Evolutionary conservation across 768 basidiomycete genomes (phyloP).

Genomic region (Termitomyces sp.): DNA sequence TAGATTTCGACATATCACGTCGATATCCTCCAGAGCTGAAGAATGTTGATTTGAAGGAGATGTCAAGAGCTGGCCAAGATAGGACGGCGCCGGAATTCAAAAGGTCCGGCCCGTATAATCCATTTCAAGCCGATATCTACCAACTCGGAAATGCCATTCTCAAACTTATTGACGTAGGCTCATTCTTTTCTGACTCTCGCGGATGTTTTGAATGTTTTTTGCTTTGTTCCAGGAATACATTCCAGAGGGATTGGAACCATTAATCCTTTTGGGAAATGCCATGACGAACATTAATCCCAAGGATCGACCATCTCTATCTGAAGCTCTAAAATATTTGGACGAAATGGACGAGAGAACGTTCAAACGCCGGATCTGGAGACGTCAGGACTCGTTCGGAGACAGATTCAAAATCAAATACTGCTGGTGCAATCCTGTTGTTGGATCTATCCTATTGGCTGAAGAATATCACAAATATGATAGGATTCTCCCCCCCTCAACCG

Average conservation of each 20-base stretch:
- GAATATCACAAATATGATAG: too few relatives aligned
- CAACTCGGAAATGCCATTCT: background rate
- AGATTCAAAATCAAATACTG: background rate
- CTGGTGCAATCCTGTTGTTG: background rate
- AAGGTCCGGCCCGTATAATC: background rate
- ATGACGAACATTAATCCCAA: background rate
- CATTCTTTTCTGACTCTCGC: background rate
- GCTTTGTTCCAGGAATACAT: background rate
- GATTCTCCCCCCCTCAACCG: too few relatives aligned
- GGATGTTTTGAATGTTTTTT: background rate
- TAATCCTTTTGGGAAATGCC: background rate
- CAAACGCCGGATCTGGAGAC: background rate
- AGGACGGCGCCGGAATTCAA: background rate
- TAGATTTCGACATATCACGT: background rate
- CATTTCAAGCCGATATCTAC: background rate
- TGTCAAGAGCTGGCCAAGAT: constrained; percentile 1
- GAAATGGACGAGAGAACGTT: background rate
- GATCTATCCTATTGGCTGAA: background rate
- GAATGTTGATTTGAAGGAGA: background rate
- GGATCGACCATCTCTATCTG: background rate
- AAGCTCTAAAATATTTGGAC: background rate
- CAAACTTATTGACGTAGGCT: background rate
- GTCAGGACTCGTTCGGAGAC: background rate
- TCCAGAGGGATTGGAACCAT: background rate
- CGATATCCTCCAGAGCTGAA: background rate